phyloP scores from a whole-genome alignment of 495 filamentous ascomycete species.

The Xylaria nigripes region DNA sequence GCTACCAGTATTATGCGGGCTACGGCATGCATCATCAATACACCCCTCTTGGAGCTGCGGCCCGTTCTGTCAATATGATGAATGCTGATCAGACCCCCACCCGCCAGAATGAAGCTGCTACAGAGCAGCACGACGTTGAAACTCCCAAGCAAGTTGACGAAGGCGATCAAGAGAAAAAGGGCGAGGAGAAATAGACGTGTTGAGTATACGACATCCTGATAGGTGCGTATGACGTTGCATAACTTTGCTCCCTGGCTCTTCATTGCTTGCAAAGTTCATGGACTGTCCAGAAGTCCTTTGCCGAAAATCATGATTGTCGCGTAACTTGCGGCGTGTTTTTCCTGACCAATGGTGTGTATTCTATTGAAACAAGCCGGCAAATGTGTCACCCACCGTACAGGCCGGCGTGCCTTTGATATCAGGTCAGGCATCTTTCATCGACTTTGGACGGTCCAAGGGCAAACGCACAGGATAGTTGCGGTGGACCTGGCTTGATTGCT shows the following conservation, averaged over 20 bases:
- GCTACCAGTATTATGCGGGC: constrained; percentile 7
- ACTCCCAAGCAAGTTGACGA: constrained; percentile 1
- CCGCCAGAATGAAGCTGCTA: background rate
- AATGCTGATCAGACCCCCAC: constrained; percentile 5
- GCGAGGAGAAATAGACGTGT: constrained; percentile 4
- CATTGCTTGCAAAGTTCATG: background rate
- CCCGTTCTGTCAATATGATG: background rate
- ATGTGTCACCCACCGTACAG: background rate
- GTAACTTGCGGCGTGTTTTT: background rate
- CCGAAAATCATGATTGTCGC: no score
- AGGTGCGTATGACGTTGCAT: background rate
- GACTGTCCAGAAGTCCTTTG: no score
- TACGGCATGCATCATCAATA: constrained; percentile 3
- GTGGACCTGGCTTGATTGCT: constrained; percentile 11
- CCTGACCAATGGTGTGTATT: constrained; percentile 1
- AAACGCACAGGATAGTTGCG: constrained; percentile 12
- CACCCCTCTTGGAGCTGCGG: background rate
- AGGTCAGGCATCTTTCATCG: background rate
- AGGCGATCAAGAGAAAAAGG: background rate
- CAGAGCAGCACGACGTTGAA: constrained; percentile 5
- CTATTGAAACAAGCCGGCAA: no score
- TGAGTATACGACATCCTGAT: background rate
- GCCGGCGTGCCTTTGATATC: constrained; percentile 5
- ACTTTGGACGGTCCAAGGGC: constrained; percentile 10
- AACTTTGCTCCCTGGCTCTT: background rate